These are phyloP conservation scores for Acanthamoeba healyi DNA, from an alignment of 208 protist species.

Conservation along the genomic window DNA sequence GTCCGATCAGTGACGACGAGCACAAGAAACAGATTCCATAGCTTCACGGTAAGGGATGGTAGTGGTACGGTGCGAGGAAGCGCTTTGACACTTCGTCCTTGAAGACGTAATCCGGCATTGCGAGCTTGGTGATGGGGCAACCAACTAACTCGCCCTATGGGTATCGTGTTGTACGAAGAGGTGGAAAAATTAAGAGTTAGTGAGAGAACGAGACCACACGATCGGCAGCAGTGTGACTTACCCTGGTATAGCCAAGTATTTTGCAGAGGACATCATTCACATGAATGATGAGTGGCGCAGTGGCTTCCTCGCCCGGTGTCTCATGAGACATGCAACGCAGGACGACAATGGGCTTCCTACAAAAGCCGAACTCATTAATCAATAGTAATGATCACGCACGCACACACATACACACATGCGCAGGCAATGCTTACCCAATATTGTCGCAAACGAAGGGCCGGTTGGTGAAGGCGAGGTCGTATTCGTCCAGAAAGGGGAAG, in stretches of 20 bases:
- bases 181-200: background rate
- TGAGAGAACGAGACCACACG: no score
- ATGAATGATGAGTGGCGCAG: background rate
- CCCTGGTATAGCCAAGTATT: background rate
- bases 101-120: slow-evolving; percentile 22
- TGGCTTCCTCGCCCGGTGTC: background rate
- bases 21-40: background rate
- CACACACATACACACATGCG: no score
- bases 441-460: background rate
- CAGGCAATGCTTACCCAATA: no score
- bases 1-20: no score
- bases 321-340: background rate
- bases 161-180: background rate
- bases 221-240: no score
- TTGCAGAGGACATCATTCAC: background rate
- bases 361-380: no score
- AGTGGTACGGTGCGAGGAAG: background rate
- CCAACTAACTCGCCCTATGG: background rate
- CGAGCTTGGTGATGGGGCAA: background rate
- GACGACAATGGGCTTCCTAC: background rate
- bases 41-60: background rate
- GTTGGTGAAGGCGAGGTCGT: background rate
- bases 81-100: background rate
- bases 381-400: no score
- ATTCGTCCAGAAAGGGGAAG: background rate